Evolutionary conservation across 2,329 filamentous ascomycete species (phyloP), one percentile per base, ranked within the genome.

Genomic region (Epichloe baconii): DNA sequence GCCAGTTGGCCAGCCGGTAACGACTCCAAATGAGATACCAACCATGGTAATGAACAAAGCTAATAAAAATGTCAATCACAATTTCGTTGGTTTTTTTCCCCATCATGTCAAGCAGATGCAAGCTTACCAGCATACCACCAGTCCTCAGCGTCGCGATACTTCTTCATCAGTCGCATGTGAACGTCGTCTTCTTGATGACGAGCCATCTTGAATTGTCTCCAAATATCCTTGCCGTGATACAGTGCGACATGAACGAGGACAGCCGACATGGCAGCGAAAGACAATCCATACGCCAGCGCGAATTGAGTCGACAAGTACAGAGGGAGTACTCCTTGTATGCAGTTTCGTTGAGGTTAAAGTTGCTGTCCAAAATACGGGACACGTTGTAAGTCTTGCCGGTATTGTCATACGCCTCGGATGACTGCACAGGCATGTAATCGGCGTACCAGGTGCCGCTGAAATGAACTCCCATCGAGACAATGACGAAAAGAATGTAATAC

Each of bases 241-340:
- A 80, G 62, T 2, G 59, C 62, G 43, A 78, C 76, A 52, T 81
- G 78, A 7, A 79, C 71, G 42, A 81, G 64, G 52, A 80, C 79
- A 10, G 80, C 77, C 0, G 79, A 74, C 31, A 85, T 74, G 21
- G 81, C 78, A n/a, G 83, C 83, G 60, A 86, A 86, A 0, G 78
- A 79, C 11, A 85, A 67, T 1, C 81, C 82, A 57, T 86, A 80
- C 7, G 71, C 68, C 38, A 80, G 62, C 2, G 75, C 74, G 53
- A 79, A 86, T 53, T 83, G 81, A 0, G 80, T 75, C 2, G 79
- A 74, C 19, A 86, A 68, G 59, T 78, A 85, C 4, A 85, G 71
- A 1, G 82, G 82, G 82, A 85, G 62, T 86, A 85, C 21, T 70
- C 68, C 54, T 75, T 68, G 64, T 86, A 86, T 14, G 77, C 77